Conservation (phyloP, 177 flowering plant genomes). For the Vitis hybrid region DNA sequence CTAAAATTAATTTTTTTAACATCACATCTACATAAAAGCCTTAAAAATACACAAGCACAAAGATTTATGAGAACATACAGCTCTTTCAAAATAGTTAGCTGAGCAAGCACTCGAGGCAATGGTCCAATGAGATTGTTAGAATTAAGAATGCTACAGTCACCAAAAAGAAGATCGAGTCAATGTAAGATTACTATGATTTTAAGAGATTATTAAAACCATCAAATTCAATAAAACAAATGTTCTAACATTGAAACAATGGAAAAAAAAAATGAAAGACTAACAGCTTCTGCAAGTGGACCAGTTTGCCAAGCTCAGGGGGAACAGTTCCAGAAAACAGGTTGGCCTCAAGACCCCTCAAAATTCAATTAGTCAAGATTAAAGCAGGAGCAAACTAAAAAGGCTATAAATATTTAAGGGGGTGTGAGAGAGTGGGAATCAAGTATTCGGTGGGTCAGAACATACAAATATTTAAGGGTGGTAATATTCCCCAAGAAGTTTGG, state of each 20-base stretch:
- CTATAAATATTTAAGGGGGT: no score
- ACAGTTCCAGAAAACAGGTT: conserved; percentile 51
- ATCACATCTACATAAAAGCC: no score
- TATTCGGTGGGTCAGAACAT: no score
- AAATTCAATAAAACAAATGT: no score
- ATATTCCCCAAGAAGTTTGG: no score
- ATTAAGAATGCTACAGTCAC: conserved; percentile 5
- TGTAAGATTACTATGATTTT: background rate
- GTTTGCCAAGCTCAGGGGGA: conserved; percentile 50
- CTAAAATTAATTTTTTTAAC: no score
- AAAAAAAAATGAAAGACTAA: conserved; percentile 15
- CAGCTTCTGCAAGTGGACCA: conserved; percentile 35
- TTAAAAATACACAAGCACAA: no score
- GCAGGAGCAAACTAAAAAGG: background rate
- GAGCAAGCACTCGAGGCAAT: conserved; percentile 23
- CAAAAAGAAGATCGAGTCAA: background rate
- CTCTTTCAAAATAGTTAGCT: conserved; percentile 23
- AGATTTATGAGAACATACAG: conserved; percentile 20
- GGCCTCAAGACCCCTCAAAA: conserved; percentile 43
- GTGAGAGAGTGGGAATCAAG: no score
- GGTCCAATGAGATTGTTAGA: conserved; percentile 34
- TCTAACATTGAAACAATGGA: conserved; percentile 3
- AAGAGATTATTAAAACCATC: no score
- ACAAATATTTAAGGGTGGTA: no score
- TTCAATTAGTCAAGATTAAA: background rate